Evolutionary conservation across 495 filamentous ascomycete genomes (phyloP), one percentile per base, ranked within the genome.

Genomic region (Penicillium riverlandense): DNA sequence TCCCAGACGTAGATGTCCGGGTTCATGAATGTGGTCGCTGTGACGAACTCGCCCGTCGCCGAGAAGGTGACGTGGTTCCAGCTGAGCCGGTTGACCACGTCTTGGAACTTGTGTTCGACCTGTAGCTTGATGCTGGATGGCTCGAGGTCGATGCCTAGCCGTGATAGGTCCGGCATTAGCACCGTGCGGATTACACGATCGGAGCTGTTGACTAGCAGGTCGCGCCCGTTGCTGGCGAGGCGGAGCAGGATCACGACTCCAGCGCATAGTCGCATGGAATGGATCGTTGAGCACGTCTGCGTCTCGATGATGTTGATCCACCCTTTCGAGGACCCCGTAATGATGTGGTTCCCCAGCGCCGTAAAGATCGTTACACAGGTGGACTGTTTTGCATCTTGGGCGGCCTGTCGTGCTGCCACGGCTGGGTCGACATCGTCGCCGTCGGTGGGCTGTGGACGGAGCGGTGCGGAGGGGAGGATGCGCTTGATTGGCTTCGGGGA

Each of bases 1-100:
- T 99, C 92, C 92, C 92, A 99, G 37, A 99, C 88, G 64, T 97
- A 97, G 47, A 99, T 85, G 58, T 97, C 91, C 43, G 95, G 88
- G 59, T 96, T 97, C 73, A 95, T 96, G 62, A 84, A 94, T 1
- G 92, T 96, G 16, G 86, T 90, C 12, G 94, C 94, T 8, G 86
- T 85, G 34, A 97, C 85, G 35, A 71, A 72, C 60, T 97, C 92
- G 30, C 92, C 91, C 0, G 85, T 90, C 0, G 88, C 83, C 47
- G 87, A 92, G 62, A 99, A 96, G 0, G 90, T 81, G 29, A 94
- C 89, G 58, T 96, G 87, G 57, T 96, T 97, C 92, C 92, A 99
- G 29, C 84, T 83, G 9, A 96, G 73, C 27, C 85, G 79, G 57
- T 97, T 96, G 13, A 99, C 91, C 4, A 96, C 86, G 61, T 99